Evolutionary conservation across 148 eudicot species (phyloP), one percentile per base, ranked within the genome.

Genomic region (Mesembryanthemum crystallinum): DNA sequence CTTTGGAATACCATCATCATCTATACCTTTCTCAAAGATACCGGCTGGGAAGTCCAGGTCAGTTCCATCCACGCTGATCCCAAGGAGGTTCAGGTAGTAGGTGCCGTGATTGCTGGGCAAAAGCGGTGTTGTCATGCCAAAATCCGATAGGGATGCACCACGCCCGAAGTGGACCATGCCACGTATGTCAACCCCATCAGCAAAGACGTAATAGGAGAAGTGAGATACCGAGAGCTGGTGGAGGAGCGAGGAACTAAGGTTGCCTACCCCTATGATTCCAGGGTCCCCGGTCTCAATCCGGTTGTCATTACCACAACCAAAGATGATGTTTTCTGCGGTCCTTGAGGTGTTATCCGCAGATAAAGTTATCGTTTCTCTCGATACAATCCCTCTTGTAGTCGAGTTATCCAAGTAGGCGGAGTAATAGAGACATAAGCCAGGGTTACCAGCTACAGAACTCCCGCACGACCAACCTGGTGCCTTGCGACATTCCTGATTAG

Each of bases 271-370:
- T 28, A 80, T 76, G 55, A 80, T 39, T 24, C 83, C 83, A 18
- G 83, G 83, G 21, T 30, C n/a, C n/a, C n/a, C n/a, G n/a, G n/a
- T n/a, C n/a, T n/a, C n/a, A n/a, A 0, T 67, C 20, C 59, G 59
- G 67, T 80, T 71, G 51, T 80, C 79, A 64, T 75, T 69, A 18
- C 83, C 83, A 12, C 83, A 80, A 64, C 83, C 79, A 71, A 80
- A 80, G 5, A 80, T 49, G 15, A 80, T 9, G 7, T 58, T 28
- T 39, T 25, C 5, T 20, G 24, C 47, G 24, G 83, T 80, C 49
- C 39, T 64, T 18, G 79, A 63, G 17, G 72, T 80, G 74, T 80
- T 63, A 13, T 76, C 72, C 0, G 72, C 67, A 5, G 79, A 75
- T 7, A 80, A 51, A 10, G 76, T 71, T 11, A 75, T 18, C 23